Base-by-base conservation (phyloP, 768 basidiomycete species). In the Lactarius sanguifluus region DNA sequence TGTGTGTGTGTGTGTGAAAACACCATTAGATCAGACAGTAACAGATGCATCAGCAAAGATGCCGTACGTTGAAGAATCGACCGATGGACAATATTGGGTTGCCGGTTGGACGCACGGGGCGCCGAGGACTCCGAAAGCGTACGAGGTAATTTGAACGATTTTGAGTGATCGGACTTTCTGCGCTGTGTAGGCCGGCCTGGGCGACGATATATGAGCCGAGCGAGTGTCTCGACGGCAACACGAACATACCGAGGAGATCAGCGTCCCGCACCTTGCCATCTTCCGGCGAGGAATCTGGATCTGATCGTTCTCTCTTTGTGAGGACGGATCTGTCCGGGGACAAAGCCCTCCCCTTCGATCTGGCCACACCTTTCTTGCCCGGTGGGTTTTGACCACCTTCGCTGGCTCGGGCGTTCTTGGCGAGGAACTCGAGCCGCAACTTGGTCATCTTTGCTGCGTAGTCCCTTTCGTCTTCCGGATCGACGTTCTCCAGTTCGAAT, bases 51-150 rank as follows among this genome's bases (percentile, higher is more conserved):
- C 25, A 41, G 38, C 55, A 28, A 40, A 55, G 50, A 32, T 45
- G 23, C 72, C 86, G 68, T 77, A 92, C 90, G 87, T 73, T 92
- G 83, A 47, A 92, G 74, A 82, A 91, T 85, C 40, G 72, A 71
- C 25, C 75, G 64, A 32, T 69, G 70, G 52, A 69, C 68, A 3
- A 59, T 65, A 40, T 59, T 64, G 30, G 59, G 67, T 18, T 63
- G 72, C 16, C 61, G 59, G 34, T 47, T 57, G 77, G 75, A 69
- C 82, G 83, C 57, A 80, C 80, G 76, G 12, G 81, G 75, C 63
- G 85, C 82, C 43, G 80, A 75, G 66, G 65, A 58, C 18, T 63
- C 57, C 30, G 57, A 63, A 20, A 61, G 66, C 20, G 41, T 40
- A 45, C 56, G 66, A 13, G 69, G 40, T 40, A 12, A 25, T 16